A percentile compares a stretch with the other conserved stretches of the same genome.
Evolutionary conservation across 2,329 filamentous ascomycete species (phyloP).

Genomic region (Apiospora pterosperma): DNA sequence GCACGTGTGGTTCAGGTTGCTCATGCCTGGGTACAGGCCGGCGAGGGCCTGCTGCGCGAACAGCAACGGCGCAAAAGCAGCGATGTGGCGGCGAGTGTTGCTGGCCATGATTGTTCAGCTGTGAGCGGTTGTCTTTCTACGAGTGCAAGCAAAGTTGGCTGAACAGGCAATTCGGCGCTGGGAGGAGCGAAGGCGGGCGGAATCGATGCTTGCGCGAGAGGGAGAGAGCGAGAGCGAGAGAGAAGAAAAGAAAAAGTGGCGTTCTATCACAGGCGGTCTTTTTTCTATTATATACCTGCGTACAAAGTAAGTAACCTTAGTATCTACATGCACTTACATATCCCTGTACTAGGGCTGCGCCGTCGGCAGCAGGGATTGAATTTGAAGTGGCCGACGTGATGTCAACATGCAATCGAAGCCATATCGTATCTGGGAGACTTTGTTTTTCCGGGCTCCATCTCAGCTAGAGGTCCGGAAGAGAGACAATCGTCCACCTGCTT

Average conservation of each 20-base stretch:
- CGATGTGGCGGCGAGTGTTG: conserved; percentile 12
- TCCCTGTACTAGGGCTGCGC: neutral
- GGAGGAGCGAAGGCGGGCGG: neutral
- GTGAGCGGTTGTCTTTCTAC: neutral
- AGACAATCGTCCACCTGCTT: conserved; percentile 18
- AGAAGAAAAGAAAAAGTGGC: too few relatives aligned
- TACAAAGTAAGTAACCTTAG: neutral
- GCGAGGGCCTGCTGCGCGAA: conserved; percentile 28
- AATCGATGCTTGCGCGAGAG: neutral
- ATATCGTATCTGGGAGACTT: neutral
- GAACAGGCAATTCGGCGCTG: neutral
- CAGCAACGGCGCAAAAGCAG: conserved; percentile 13
- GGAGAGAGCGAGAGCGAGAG: neutral
- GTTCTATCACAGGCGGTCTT: neutral
- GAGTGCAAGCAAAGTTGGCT: neutral
- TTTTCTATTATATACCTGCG: neutral
- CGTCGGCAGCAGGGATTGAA: neutral
- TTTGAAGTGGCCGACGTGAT: neutral
- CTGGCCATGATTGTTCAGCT: neutral
- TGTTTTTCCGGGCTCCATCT: neutral
- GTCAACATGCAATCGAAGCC: neutral
- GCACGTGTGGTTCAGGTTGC: conserved; percentile 54
- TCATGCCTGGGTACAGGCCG: conserved; percentile 41
- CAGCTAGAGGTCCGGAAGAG: neutral
- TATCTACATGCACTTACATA: neutral